These are phyloP conservation scores for Sodiomyces alkalinus DNA, from an alignment of 2,329 filamentous ascomycete species.

Conservation along the genomic window DNA sequence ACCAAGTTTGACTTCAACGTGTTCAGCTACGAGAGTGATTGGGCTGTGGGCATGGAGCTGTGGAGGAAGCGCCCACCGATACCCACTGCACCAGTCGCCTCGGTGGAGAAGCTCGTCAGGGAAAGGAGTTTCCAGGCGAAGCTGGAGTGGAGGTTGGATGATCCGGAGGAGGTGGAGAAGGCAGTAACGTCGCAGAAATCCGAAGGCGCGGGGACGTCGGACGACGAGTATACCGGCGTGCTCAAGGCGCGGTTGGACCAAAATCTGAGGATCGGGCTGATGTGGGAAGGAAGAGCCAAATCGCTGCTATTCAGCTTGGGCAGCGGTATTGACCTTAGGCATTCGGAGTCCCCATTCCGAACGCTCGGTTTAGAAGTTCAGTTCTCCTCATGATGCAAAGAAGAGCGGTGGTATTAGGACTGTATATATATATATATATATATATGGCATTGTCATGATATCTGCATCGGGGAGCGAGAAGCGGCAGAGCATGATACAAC, in stretches of 20 bases:
- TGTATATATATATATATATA: no score
- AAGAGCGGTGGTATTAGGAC: no score
- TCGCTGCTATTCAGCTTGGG: slow-evolving; percentile 86
- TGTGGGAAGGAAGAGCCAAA: slow-evolving; percentile 91
- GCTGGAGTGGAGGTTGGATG: slow-evolving; percentile 32
- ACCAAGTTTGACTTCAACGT: slow-evolving; percentile 95
- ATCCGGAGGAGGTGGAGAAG: slow-evolving; percentile 15
- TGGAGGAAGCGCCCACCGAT: slow-evolving; percentile 68
- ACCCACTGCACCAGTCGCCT: no score
- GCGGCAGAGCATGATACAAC: no score
- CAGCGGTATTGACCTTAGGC: slow-evolving; percentile 66
- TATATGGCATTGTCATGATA: no score
- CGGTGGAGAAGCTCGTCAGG: slow-evolving; percentile 8
- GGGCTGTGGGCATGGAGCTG: slow-evolving; percentile 81
- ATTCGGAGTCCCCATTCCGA: slow-evolving; percentile 61
- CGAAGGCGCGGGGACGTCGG: slow-evolving; percentile 16
- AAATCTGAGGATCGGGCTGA: slow-evolving; percentile 65
- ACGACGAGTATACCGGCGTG: slow-evolving; percentile 66
- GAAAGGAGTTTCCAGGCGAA: slow-evolving; percentile 36
- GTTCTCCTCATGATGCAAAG: slow-evolving; percentile 71
- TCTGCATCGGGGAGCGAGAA: no score
- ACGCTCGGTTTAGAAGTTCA: slow-evolving; percentile 67
- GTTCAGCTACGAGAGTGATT: slow-evolving; percentile 92
- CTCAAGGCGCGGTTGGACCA: slow-evolving; percentile 84
- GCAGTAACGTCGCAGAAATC: slow-evolving; percentile 1